Evolutionary conservation across 2,329 filamentous ascomycete species (phyloP), one percentile per base, ranked within the genome.

Genomic region (Aspergillus pseudoviridinutans): DNA sequence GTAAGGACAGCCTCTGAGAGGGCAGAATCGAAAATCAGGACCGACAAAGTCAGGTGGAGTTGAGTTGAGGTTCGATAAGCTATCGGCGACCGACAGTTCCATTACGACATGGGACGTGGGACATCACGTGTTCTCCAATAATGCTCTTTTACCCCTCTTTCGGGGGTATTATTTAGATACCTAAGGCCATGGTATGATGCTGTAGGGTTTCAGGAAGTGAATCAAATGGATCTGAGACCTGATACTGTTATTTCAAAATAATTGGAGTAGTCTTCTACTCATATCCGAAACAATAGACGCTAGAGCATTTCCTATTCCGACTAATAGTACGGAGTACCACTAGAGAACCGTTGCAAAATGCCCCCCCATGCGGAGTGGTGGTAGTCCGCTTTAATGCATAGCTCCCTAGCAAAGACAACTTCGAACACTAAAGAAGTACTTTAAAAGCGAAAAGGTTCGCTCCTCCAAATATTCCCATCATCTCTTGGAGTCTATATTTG

Each of bases 41-140:
- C 10, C 44, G 10, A 22, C n/a, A 27, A 27, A 12, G 44, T 22
- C 3, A 24, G 44, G 22, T 20, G 8, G 4, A 24, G n/a, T 4
- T 25, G 44, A 24, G 24, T 25, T 25, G 22, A 47, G 9, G 9
- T 24, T 17, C 20, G 24, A 24, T 25, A 47, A 47, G 27, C 35
- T 51, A 24, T n/a, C n/a, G 22, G 50, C 51, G 46, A 22, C 42
- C 29, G n/a, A 38, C 44, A 35, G 49, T 49, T 32, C n/a, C 22
- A 54, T 59, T 59, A 59, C 58, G 58, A 55, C 58, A 59, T 59
- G 27, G 51, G 12, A 9, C 44, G 38, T 59, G 27, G 51, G 17
- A 9, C 44, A 46, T 59, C 58, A 59, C 58, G 58, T 59, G 57
- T 32, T 24, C 12, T 12, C 52, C 7, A 22, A 32, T 49, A 12